These are phyloP conservation scores for Neurospora sp. DNA, from an alignment of 495 filamentous ascomycete genomes.

Conservation along the genomic window DNA sequence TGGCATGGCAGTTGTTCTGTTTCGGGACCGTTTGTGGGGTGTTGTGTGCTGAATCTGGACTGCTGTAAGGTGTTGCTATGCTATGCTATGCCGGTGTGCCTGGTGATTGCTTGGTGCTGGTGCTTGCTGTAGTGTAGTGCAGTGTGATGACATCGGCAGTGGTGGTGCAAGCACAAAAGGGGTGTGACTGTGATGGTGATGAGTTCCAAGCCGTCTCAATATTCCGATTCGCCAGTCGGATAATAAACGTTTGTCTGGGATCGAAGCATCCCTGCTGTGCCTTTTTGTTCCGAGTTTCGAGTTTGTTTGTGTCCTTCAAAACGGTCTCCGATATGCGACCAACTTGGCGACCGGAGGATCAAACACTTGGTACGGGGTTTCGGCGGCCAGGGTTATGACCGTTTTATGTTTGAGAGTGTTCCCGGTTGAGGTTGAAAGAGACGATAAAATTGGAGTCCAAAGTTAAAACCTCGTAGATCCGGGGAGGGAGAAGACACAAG, in stretches of 20 bases:
- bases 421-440: not conserved
- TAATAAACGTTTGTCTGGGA: not conserved
- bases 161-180: not conserved
- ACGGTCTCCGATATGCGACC: not conserved
- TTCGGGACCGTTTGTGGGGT: not conserved
- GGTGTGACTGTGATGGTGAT: not conserved
- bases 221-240: not conserved
- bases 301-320: not conserved
- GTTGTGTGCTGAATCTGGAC: not conserved
- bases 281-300: not conserved
- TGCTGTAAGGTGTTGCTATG: not conserved
- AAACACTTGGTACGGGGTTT: not conserved
- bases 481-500: not conserved
- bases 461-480: not conserved
- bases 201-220: not conserved
- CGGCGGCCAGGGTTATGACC: not conserved
- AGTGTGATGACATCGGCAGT: not conserved
- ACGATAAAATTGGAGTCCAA: not conserved
- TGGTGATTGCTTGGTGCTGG: not conserved
- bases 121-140: not conserved
- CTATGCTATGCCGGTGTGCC: not conserved
- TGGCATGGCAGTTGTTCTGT: not conserved
- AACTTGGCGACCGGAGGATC: not conserved
- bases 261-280: not conserved
- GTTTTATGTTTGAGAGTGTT: not conserved